Conservation (phyloP, 371 early-diverging fungal species). For the Apophysomyces ossiformis region DNA sequence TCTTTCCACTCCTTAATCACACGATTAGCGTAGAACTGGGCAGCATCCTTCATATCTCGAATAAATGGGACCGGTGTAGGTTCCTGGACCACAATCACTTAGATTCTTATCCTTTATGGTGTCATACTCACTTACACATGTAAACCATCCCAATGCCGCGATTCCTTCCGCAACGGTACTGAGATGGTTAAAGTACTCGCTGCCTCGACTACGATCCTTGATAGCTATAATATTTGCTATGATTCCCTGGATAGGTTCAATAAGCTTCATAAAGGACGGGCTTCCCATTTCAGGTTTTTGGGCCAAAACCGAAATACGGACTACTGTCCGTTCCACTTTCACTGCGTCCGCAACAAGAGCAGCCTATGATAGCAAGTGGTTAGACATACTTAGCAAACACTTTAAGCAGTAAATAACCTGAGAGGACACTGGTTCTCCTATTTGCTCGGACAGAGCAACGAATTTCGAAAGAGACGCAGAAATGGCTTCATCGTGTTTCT, state of each 20-base stretch:
- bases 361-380: constrained; percentile 24
- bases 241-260: constrained; percentile 76
- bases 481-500: constrained; percentile 74
- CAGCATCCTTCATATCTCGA: constrained; percentile 88
- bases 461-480: constrained; percentile 58
- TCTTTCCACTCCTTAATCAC: constrained; percentile 91
- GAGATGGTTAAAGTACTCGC: constrained; percentile 80
- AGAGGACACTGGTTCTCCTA: constrained; percentile 75
- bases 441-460: constrained; percentile 54
- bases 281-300: constrained; percentile 79
- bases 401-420: constrained; percentile 58
- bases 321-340: constrained; percentile 73
- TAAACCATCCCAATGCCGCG: constrained; percentile 93
- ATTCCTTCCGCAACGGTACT: constrained; percentile 88
- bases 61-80: constrained; percentile 89
- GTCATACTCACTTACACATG: constrained; percentile 60
- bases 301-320: constrained; percentile 71
- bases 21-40: constrained; percentile 91
- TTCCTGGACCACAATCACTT: constrained; percentile 55
- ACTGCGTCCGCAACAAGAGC: constrained; percentile 60
- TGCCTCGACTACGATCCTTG: constrained; percentile 78
- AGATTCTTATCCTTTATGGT: not conserved
- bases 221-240: constrained; percentile 68
- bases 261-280: constrained; percentile 58
- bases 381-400: not conserved